Conservation (phyloP, 2,329 filamentous ascomycete species). For the Colletotrichum gloeosporioides region DNA sequence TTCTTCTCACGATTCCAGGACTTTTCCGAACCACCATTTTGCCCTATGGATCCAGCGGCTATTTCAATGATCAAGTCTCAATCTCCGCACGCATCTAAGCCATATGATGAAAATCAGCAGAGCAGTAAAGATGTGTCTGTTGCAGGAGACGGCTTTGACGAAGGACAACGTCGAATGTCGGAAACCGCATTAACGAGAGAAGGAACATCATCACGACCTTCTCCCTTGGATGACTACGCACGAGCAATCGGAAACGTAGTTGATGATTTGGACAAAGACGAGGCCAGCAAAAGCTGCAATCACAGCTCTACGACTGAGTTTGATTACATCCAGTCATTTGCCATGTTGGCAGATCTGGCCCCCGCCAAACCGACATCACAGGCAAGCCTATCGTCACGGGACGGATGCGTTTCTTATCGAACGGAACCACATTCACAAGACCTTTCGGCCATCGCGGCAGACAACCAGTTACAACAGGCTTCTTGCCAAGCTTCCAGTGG, state of each 20-base stretch:
- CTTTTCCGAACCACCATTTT: not conserved
- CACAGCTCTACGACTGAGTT: not conserved
- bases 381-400: not conserved
- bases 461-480: not conserved
- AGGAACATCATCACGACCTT: not conserved
- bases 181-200: not conserved
- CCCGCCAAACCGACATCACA: not conserved
- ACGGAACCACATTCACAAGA: not conserved
- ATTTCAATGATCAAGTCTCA: not conserved
- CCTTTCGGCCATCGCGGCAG: not conserved
- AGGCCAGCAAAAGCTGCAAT: rapidly evolving
- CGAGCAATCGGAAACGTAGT: not conserved
- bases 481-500: not conserved
- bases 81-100: not conserved
- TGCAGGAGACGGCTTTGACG: not conserved
- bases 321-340: not conserved
- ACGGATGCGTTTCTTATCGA: not conserved
- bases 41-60: not conserved
- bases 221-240: not conserved
- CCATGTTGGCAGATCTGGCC: not conserved
- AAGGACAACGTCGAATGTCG: not conserved
- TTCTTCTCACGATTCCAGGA: not conserved
- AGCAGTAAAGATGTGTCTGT: not conserved
- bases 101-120: not conserved
- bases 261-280: not conserved